Conservation (phyloP, 164 flowering plant genomes). For the Piper longum region DNA sequence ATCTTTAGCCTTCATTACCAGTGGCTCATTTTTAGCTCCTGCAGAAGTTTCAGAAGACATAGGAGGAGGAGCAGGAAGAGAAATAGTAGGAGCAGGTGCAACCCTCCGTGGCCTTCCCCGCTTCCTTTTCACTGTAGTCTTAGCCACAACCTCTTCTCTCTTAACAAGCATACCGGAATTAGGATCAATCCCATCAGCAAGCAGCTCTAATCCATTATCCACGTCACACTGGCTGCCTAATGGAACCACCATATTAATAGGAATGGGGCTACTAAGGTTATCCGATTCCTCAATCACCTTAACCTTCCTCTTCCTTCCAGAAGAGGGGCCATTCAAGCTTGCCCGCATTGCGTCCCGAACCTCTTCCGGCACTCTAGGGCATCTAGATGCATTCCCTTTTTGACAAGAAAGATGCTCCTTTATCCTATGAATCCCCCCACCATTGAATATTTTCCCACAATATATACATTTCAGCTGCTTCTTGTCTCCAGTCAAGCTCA, state of each 20-base stretch:
- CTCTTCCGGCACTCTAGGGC: slow-evolving; percentile 46
- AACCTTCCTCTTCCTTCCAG: slow-evolving; percentile 51
- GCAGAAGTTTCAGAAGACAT: background rate
- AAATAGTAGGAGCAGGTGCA: slow-evolving; percentile 5
- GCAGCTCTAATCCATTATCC: slow-evolving; percentile 16
- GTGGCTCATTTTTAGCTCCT: slow-evolving; percentile 7
- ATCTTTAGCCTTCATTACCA: slow-evolving; percentile 18
- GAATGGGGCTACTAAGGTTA: slow-evolving; percentile 4
- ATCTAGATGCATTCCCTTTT: slow-evolving; percentile 75
- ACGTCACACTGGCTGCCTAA: slow-evolving; percentile 20
- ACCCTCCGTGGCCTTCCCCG: slow-evolving; percentile 26
- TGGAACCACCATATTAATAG: slow-evolving; percentile 12
- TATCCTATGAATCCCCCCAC: slow-evolving; percentile 93
- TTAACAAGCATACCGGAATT: slow-evolving; percentile 14
- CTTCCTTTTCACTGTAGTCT: slow-evolving; percentile 30
- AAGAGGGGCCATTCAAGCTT: slow-evolving; percentile 49
- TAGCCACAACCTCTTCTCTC: slow-evolving; percentile 21
- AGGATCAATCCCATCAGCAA: slow-evolving; percentile 19
- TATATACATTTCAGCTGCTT: no score
- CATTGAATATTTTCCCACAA: slow-evolving; percentile 21
- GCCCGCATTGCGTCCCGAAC: slow-evolving; percentile 50
- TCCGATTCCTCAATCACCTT: slow-evolving; percentile 38
- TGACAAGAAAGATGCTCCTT: slow-evolving; percentile 86
- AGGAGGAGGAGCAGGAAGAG: slow-evolving; percentile 4
- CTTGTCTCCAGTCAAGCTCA: no score